Base-by-base conservation (phyloP, 2,329 filamentous ascomycete genomes). In the Apiospora marii region DNA sequence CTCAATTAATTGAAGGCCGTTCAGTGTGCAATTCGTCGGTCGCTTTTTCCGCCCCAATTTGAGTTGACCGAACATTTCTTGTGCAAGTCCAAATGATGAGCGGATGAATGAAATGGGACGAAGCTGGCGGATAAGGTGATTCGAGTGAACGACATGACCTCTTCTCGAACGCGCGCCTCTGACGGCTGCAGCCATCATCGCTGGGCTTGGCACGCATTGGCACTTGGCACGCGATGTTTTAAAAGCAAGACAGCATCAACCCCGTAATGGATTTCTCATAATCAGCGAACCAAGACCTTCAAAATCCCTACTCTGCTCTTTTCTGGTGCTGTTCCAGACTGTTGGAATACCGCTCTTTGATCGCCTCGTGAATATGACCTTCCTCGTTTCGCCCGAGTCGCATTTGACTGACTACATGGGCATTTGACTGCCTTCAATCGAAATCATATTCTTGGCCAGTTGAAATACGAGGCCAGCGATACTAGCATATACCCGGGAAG, bases 161-260 rank as follows among this genome's bases (percentile, higher is more conserved):
- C 34, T 61, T 61, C 30, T 61, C 30, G 30, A 61, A 61, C 53
- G 30, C 30, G 30, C 19, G 27, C 53, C 53, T 22, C 53, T 37
- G 53, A 61, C 27, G 27, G 27, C 53, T 27, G 51, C 51, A 34
- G 51, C 51, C 24, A 30, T 8, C 51, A 30, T 30, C 24, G 3
- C 8, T 58, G 13, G 14, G 1, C 51, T 61, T 61, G 53, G 46
- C 46, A 30, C 53, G 53, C 53, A 61, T 61, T 61, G 53, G 53
- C 53, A 34, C 53, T 61, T 61, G 53, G 53, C 53, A 61, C 51
- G 16, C 51, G 16, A 58, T 34, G 51, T 58, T 58, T 58, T 24
- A 24, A 24, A 53, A 53, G 24, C 24, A 19, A 30, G 51, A 27
- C 51, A 19, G 13, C 51, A 53, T 53, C 51, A 34, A 58, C 14